phyloP scores from a whole-genome alignment of 2,329 filamentous ascomycete species.

The Coniochaeta sp. region DNA sequence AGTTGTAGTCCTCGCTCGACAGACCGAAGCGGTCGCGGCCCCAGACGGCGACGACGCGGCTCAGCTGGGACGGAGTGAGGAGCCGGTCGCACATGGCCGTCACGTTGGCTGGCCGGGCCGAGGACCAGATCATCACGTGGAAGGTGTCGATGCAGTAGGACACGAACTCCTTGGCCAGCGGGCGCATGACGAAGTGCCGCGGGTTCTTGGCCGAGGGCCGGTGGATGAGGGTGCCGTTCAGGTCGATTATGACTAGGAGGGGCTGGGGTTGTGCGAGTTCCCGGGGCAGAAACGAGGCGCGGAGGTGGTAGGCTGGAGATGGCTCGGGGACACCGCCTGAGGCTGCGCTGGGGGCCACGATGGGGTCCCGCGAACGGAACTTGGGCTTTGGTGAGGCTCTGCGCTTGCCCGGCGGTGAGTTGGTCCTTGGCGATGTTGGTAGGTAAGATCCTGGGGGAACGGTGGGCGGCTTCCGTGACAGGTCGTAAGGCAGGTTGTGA shows the following conservation, averaged over 20 bases:
- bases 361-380: conserved; percentile 7
- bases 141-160: conserved; percentile 67
- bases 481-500: neutral
- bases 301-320: conserved; percentile 50
- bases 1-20: conserved; percentile 51
- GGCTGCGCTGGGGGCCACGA: conserved; percentile 23
- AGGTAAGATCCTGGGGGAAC: neutral
- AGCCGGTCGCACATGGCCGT: conserved; percentile 57
- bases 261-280: conserved; percentile 41
- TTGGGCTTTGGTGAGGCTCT: conserved; percentile 4
- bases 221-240: conserved; percentile 84
- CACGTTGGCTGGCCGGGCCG: conserved; percentile 69
- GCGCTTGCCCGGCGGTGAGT: neutral
- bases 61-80: conserved; percentile 43
- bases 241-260: conserved; percentile 78
- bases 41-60: conserved; percentile 63
- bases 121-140: conserved; percentile 85
- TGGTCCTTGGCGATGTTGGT: neutral
- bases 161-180: conserved; percentile 62
- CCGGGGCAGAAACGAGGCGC: conserved; percentile 36
- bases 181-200: conserved; percentile 56
- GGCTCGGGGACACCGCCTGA: conserved; percentile 57
- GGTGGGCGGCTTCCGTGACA: neutral
- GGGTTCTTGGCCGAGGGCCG: conserved; percentile 48
- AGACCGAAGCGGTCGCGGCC: conserved; percentile 70